phyloP scores from a whole-genome alignment of 495 filamentous ascomycete species.

The Achaetomiella virescens region DNA sequence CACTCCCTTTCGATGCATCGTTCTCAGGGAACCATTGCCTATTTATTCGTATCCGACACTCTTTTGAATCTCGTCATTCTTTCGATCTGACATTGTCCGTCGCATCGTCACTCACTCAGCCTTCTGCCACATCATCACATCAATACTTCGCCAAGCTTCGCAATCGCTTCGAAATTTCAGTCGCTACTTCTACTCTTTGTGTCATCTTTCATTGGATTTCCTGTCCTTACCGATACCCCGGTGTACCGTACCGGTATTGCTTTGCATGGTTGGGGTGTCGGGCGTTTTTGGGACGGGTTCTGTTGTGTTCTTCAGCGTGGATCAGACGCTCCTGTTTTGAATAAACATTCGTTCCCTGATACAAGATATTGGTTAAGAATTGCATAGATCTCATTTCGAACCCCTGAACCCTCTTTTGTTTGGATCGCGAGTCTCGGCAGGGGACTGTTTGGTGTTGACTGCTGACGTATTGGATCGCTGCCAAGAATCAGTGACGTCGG shows the following conservation, averaged over 20 bases:
- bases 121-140: too few species aligned
- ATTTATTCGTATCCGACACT: too few species aligned
- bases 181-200: too few species aligned
- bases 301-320: background rate
- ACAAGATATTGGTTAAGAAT: background rate
- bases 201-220: background rate
- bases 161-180: too few species aligned
- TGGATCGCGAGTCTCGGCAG: too few species aligned
- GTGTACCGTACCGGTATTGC: background rate
- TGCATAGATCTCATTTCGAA: background rate
- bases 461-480: background rate
- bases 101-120: too few species aligned
- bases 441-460: background rate
- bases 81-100: too few species aligned
- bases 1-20: too few species aligned
- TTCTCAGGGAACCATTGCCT: too few species aligned
- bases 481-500: constrained; percentile 4
- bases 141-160: too few species aligned
- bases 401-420: too few species aligned
- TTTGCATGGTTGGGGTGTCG: background rate
- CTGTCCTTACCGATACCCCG: background rate
- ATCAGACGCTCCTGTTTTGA: background rate
- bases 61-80: too few species aligned
- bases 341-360: background rate
- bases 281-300: background rate